Conservation (phyloP, 139 green algal species). For the Closterium sp. region DNA sequence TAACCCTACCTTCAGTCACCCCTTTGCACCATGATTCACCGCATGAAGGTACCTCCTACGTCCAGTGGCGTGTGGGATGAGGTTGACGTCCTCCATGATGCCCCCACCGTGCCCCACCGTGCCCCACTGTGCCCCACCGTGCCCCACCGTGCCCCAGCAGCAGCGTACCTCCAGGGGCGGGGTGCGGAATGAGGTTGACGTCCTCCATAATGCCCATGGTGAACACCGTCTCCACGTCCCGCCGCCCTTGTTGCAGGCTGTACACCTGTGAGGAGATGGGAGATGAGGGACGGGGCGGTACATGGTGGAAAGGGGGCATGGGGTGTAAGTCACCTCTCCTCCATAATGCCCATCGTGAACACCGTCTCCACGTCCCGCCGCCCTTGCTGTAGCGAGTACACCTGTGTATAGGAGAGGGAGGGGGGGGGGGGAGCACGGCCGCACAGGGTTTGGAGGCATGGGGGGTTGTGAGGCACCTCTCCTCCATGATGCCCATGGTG, state of each 20-base stretch:
- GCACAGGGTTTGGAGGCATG: background rate
- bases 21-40: too few species aligned
- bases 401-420: slow-evolving; percentile 25
- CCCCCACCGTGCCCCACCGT: too few species aligned
- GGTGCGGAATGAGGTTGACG: slow-evolving; percentile 80
- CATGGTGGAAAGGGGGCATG: too few species aligned
- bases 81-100: too few species aligned
- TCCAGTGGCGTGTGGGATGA: background rate
- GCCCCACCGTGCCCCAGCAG: too few species aligned
- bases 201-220: slow-evolving; percentile 88
- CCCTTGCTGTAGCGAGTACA: slow-evolving; percentile 77
- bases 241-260: slow-evolving; percentile 67
- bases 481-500: slow-evolving; percentile 70
- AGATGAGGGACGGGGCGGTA: too few species aligned
- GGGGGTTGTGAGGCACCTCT: too few species aligned
- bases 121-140: too few species aligned
- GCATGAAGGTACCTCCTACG: background rate
- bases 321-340: slow-evolving; percentile 60
- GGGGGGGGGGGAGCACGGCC: background rate
- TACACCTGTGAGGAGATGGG: too few species aligned
- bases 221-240: slow-evolving; percentile 88
- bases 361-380: slow-evolving; percentile 84
- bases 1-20: too few species aligned
- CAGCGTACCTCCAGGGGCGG: slow-evolving; percentile 51
- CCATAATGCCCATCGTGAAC: slow-evolving; percentile 84